Percentiles rank a stretch among this genome's conserved stretches.
phyloP scores from a whole-genome alignment of 331 rosid genomes.

The Malus hybrid region DNA sequence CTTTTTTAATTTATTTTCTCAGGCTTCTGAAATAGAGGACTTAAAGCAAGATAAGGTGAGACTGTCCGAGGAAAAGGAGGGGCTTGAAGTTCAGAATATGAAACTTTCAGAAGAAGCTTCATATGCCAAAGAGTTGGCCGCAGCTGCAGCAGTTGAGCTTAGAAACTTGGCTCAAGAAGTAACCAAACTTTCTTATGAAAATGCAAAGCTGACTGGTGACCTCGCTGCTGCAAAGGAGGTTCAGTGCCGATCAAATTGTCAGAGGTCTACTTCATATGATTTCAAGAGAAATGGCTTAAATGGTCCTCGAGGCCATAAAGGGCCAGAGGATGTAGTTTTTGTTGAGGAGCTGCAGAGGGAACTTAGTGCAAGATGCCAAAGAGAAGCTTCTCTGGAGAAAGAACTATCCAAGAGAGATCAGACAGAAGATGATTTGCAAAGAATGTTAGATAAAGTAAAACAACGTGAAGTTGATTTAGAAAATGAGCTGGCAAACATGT shows the following conservation, averaged over 20 bases:
- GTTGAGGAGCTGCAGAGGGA: conserved; percentile 56
- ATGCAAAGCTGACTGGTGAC: conserved; percentile 62
- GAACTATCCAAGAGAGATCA: conserved; percentile 47
- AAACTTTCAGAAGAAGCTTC: conserved; percentile 83
- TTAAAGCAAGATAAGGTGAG: conserved; percentile 71
- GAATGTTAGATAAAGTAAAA: conserved; percentile 57
- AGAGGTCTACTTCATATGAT: conserved; percentile 33
- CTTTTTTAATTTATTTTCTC: conserved; percentile 6
- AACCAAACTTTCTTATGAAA: conserved; percentile 75
- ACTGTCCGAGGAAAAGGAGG: conserved; percentile 63
- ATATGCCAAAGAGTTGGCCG: conserved; percentile 84
- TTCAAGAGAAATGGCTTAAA: conserved; percentile 26
- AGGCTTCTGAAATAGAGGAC: conserved; percentile 73
- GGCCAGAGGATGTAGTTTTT: conserved; percentile 33
- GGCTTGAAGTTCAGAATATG: conserved; percentile 65
- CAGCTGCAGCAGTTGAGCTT: conserved; percentile 85
- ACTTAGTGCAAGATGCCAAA: conserved; percentile 52
- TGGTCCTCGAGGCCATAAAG: conserved; percentile 25
- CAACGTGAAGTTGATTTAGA: conserved; percentile 54
- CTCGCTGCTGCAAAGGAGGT: conserved; percentile 44
- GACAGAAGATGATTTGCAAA: conserved; percentile 47
- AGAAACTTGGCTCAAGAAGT: conserved; percentile 84
- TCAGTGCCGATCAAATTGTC: conserved; percentile 37
- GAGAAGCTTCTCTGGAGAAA: conserved; percentile 62
- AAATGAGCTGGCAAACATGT: conserved; percentile 70